These are phyloP conservation scores for Ogataea nonfermentans DNA, from an alignment of 805 yeast species.

Conservation along the genomic window DNA sequence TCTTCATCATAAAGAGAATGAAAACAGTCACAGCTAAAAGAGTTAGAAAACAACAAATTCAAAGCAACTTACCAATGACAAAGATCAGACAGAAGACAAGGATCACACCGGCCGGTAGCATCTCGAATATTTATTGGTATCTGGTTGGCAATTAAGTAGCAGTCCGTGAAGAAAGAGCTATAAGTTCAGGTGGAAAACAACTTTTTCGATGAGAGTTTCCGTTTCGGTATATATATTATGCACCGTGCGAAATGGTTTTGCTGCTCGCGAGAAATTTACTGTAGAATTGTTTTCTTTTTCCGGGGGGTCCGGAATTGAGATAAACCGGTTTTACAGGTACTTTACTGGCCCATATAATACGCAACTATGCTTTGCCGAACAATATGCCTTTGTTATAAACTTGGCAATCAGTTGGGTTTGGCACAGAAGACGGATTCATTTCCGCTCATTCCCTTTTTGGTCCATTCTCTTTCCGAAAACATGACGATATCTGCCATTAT, in stretches of 20 bases:
- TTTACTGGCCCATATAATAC: neutral
- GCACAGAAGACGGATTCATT: neutral
- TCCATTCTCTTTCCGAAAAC: slow-evolving; percentile 2
- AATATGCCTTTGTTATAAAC: no score
- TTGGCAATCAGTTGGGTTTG: neutral
- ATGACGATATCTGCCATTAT: neutral
- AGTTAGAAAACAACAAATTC: slow-evolving; percentile 9
- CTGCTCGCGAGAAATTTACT: slow-evolving; percentile 7
- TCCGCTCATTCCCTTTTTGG: slow-evolving; percentile 4
- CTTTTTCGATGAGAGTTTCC: slow-evolving; percentile 9
- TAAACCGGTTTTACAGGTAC: slow-evolving; percentile 1
- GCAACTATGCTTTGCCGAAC: neutral
- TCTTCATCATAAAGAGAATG: slow-evolving; percentile 32
- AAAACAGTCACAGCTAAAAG: slow-evolving; percentile 29
- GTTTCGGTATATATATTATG: slow-evolving; percentile 14
- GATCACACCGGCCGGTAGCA: slow-evolving; percentile 68
- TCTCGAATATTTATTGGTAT: slow-evolving; percentile 27
- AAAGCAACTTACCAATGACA: slow-evolving; percentile 37
- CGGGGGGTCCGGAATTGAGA: slow-evolving; percentile 12
- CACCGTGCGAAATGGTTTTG: slow-evolving; percentile 4
- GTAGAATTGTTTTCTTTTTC: slow-evolving; percentile 10
- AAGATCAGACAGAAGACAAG: slow-evolving; percentile 55
- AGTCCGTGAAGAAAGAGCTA: slow-evolving; percentile 10
- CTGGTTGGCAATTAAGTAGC: slow-evolving; percentile 10
- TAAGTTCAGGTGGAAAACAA: slow-evolving; percentile 12